Percentiles rank a stretch among this genome's conserved stretches.
Conservation (phyloP, 768 basidiomycete species). For the Naganishia onofrii region DNA sequence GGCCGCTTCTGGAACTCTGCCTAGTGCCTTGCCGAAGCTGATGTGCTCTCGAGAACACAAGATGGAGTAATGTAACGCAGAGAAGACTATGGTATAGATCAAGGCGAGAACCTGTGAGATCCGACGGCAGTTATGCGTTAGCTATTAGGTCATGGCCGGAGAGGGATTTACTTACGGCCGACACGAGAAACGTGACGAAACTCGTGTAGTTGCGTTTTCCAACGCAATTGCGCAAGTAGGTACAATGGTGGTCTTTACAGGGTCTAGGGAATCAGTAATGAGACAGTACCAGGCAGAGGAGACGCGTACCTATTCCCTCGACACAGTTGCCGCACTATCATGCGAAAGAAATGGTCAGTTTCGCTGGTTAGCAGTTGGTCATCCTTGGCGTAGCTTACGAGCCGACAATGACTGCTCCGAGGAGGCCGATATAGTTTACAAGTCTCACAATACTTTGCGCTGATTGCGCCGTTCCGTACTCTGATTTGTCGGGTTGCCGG, state of each 20-base stretch:
- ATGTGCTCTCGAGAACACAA: constrained; percentile 60
- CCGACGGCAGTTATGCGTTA: not conserved
- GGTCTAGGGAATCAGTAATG: not conserved
- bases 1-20: constrained; percentile 69
- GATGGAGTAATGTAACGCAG: constrained; percentile 74
- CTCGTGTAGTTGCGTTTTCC: constrained; percentile 90
- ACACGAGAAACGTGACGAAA: constrained; percentile 81
- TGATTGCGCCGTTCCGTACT: constrained; percentile 77
- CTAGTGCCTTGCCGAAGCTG: constrained; percentile 57
- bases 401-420: constrained; percentile 89
- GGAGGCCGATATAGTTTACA: constrained; percentile 92
- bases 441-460: constrained; percentile 89
- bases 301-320: constrained; percentile 63
- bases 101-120: constrained; percentile 65
- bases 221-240: constrained; percentile 81
- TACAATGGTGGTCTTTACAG: constrained; percentile 51
- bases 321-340: constrained; percentile 92
- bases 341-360: not conserved
- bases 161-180: constrained; percentile 60
- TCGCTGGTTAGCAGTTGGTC: not conserved
- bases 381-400: constrained; percentile 59
- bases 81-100: constrained; percentile 73
- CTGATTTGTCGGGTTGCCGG: constrained; percentile 79
- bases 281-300: not conserved
- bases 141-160: not conserved